Evolutionary conservation across 164 flowering plant species (phyloP), one percentile per base, ranked within the genome.

Genomic region (Malania oleifera): DNA sequence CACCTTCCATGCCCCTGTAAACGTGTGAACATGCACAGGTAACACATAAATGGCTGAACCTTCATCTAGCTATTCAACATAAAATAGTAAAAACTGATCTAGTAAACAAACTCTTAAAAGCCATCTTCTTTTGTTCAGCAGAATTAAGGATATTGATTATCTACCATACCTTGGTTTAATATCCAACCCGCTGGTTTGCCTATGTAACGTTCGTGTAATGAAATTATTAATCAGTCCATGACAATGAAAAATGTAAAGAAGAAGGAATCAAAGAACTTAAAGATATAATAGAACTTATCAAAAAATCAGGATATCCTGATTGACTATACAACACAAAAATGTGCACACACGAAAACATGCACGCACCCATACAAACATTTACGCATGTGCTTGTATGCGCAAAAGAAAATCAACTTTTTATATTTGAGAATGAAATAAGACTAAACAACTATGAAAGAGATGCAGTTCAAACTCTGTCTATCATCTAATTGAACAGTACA

Each of bases 1-100:
- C 62, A 8, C 72, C 57, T 57, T 74, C 78, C 46, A 28, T 28
- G 14, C 38, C 40, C 57, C 81, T 77, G 72, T 34, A 66, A 58
- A 26, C 43, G 34, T 38, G 44, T 0, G 22, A 19, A 31, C 9
- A 15, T 9, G 28, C 17, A 2, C 19, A 17, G 39, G n/a, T 37
- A 28, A 18, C 37, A 39, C 18, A 15, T 26, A n/a, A 44, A 57
- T n/a, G 50, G 23, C 8, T 1, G 4, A 35, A 35, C 17, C 40
- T 13, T 19, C 20, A 27, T 19, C 38, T 43, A 11, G n/a, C 1
- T 1, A 46, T 22, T 6, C 6, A 43, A 43, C 5, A 15, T 15
- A 12, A 40, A 40, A 6, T 17, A 12, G n/a, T 9, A 8, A 46
- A 23, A 46, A 20, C 5, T 46, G 26, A 1, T 46, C 26, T 8